phyloP scores from a whole-genome alignment of 495 filamentous ascomycete genomes.

The Penicillium diatomitis region DNA sequence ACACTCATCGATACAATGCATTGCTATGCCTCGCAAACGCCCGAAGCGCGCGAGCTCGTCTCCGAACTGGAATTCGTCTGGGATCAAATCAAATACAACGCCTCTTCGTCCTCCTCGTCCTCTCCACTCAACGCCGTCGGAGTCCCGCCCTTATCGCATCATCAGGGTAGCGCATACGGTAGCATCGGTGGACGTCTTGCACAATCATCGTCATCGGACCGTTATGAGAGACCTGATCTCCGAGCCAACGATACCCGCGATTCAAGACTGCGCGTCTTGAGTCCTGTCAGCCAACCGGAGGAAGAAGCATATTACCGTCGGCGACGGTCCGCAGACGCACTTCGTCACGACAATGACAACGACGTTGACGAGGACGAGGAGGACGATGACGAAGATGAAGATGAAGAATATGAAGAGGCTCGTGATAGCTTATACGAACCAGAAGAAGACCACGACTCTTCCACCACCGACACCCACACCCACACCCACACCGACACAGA shows the following conservation, averaged over 20 bases:
- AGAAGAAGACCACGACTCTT: conserved; percentile 30
- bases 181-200: conserved; percentile 27
- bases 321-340: conserved; percentile 14
- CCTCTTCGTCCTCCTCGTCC: conserved; percentile 51
- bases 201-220: conserved; percentile 6
- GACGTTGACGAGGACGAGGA: conserved; percentile 19
- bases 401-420: conserved; percentile 39
- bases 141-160: conserved; percentile 25
- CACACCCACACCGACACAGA: conserved; percentile 11
- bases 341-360: conserved; percentile 19
- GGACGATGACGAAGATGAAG: conserved; percentile 24
- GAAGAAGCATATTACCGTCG: conserved; percentile 45
- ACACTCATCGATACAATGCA: conserved; percentile 96
- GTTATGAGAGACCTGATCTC: conserved; percentile 18
- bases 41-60: conserved; percentile 79
- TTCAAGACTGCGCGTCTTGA: conserved; percentile 53
- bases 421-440: conserved; percentile 7
- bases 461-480: conserved; percentile 9
- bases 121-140: conserved; percentile 27
- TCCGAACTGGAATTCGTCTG: conserved; percentile 96
- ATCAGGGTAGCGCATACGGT: conserved; percentile 22
- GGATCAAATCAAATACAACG: conserved; percentile 91
- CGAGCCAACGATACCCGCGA: conserved; percentile 8
- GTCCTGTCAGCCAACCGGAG: conserved; percentile 73
- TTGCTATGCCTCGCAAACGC: conserved; percentile 71